Evolutionary conservation across 2,329 filamentous ascomycete species (phyloP).

Genomic region (Fusarium udum): DNA sequence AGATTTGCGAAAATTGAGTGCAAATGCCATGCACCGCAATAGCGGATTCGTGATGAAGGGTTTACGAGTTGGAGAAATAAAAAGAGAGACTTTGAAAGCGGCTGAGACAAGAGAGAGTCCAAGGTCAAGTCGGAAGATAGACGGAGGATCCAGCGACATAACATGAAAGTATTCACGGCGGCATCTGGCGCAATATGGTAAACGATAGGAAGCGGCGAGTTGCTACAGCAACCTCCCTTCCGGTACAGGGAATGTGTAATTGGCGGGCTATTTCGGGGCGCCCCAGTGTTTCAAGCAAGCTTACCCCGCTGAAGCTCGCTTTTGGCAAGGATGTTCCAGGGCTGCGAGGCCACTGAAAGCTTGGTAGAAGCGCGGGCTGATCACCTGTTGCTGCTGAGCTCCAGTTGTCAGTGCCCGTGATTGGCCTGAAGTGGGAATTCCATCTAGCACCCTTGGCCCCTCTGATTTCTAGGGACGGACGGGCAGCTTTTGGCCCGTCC

Average conservation of each 20-base stretch:
- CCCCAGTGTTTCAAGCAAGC: slow-evolving; percentile 37
- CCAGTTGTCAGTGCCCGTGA: slow-evolving; percentile 9
- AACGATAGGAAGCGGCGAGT: slow-evolving; percentile 23
- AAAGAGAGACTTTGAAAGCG: slow-evolving; percentile 34
- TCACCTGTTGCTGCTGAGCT: slow-evolving; percentile 24
- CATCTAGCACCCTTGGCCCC: slow-evolving; percentile 11
- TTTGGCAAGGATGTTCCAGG: slow-evolving; percentile 26
- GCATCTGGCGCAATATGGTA: slow-evolving; percentile 1
- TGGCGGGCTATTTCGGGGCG: slow-evolving; percentile 37
- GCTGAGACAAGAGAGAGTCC: slow-evolving; percentile 37
- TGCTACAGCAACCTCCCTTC: slow-evolving; percentile 37
- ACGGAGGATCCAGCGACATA: slow-evolving; percentile 17
- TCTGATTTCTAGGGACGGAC: slow-evolving; percentile 22
- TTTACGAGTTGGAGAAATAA: slow-evolving; percentile 12
- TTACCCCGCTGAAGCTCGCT: slow-evolving; percentile 42
- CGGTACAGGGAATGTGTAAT: slow-evolving; percentile 3
- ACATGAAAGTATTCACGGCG: slow-evolving; percentile 39
- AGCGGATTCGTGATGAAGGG: slow-evolving; percentile 14
- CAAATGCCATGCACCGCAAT: slow-evolving; percentile 29
- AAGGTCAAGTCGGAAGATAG: neutral
- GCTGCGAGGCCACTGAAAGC: slow-evolving; percentile 33
- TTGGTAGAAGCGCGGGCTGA: slow-evolving; percentile 31
- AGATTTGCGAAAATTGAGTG: slow-evolving; percentile 7
- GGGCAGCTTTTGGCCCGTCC: slow-evolving; percentile 31
- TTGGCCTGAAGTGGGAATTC: slow-evolving; percentile 13